phyloP scores from a whole-genome alignment of 495 filamentous ascomycete species.

The Echria macrotheca region DNA sequence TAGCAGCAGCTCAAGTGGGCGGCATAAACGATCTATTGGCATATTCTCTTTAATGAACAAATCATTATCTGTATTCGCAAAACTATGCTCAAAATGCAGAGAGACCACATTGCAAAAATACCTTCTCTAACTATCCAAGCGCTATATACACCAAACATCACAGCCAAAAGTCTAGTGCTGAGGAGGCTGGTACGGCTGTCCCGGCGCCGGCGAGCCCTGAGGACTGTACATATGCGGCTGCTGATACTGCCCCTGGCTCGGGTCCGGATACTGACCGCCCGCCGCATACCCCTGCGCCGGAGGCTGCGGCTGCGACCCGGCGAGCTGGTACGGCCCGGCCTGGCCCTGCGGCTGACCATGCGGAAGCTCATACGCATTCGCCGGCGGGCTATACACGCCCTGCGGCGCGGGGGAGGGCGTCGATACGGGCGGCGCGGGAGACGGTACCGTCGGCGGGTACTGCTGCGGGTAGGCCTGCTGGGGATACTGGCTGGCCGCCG shows the following conservation, averaged over 20 bases:
- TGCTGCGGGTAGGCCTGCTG: neutral
- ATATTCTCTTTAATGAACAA: too few relatives aligned
- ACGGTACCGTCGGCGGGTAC: slow-evolving; percentile 9
- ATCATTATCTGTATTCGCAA: too few relatives aligned
- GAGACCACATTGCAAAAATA: too few relatives aligned
- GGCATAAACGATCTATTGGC: too few relatives aligned
- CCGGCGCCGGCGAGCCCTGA: slow-evolving; percentile 15
- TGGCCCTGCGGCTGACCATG: slow-evolving; percentile 1
- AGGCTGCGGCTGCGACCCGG: slow-evolving; percentile 7
- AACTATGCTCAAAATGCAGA: too few relatives aligned
- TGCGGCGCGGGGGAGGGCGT: slow-evolving; percentile 8
- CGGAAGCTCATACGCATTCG: neutral
- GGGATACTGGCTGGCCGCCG: too few relatives aligned
- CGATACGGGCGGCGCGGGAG: slow-evolving; percentile 2
- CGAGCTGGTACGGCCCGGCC: neutral
- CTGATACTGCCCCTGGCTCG: slow-evolving; percentile 2
- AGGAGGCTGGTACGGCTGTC: slow-evolving; percentile 20
- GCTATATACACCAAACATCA: too few relatives aligned
- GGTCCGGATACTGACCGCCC: neutral
- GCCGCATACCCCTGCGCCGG: neutral
- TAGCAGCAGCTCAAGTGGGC: too few relatives aligned
- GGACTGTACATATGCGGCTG: slow-evolving; percentile 13
- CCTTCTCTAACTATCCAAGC: too few relatives aligned
- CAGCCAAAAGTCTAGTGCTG: too few relatives aligned
- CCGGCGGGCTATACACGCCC: neutral